Conservation (phyloP, 78 protist species). For the Emiliania huxleyi region DNA sequence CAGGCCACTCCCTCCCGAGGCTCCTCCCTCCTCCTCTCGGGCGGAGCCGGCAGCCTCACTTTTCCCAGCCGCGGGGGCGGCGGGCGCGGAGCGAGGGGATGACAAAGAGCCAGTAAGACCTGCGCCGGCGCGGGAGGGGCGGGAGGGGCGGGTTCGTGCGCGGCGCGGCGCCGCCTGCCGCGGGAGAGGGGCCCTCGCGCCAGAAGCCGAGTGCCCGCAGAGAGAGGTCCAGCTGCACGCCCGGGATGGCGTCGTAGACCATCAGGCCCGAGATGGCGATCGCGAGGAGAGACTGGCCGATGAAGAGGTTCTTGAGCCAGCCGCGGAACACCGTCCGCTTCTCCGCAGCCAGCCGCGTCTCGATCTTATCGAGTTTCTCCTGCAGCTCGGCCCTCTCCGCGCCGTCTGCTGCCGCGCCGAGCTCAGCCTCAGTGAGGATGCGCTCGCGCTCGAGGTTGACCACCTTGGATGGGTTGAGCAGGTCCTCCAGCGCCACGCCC, state of each 20-base stretch:
- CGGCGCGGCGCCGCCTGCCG: not conserved
- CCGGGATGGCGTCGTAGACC: not conserved
- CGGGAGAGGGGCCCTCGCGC: not conserved
- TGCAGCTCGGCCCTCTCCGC: not conserved
- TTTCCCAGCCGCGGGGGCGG: not conserved
- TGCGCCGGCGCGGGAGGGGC: not conserved
- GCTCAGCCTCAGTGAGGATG: not conserved
- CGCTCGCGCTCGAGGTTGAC: conserved; percentile 19
- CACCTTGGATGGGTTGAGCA: conserved; percentile 14
- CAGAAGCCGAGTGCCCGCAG: conserved; percentile 18
- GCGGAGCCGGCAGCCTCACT: no score
- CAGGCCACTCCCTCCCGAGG: no score
- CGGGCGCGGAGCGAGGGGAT: not conserved
- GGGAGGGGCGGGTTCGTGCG: not conserved
- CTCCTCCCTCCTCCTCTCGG: no score
- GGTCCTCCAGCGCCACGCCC: not conserved
- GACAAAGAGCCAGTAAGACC: not conserved
- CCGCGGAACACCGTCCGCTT: conserved; percentile 2
- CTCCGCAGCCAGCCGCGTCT: not conserved
- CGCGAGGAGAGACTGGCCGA: not conserved
- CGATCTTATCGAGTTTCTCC: not conserved
- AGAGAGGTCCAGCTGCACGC: not conserved
- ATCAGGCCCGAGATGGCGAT: not conserved
- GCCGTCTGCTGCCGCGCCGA: not conserved
- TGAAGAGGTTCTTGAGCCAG: not conserved